Percentiles rank a stretch among this genome's conserved stretches.
phyloP scores from a whole-genome alignment of 345 rosid species.

The Gossypium herbaceum region DNA sequence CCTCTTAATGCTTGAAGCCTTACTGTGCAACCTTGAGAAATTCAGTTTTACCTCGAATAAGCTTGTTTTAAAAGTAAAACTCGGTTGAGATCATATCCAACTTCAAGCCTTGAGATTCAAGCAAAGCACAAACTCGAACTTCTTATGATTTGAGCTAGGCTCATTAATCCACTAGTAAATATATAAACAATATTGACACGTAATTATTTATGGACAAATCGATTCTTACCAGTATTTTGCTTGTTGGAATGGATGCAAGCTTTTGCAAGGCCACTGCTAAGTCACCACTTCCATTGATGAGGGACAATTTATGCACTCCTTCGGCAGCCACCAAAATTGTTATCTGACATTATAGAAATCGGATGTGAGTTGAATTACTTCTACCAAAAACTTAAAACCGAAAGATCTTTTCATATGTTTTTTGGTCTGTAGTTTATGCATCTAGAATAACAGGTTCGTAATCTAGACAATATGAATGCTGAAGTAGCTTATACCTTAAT shows the following conservation, averaged over 20 bases:
- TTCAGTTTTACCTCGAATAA: neutral
- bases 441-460: slow-evolving; percentile 4
- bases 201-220: neutral
- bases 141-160: too few species aligned
- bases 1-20: neutral
- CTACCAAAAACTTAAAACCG: neutral
- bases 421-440: neutral
- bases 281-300: slow-evolving; percentile 61
- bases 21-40: neutral
- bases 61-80: neutral
- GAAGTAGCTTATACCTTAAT: neutral
- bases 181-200: neutral
- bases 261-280: slow-evolving; percentile 76
- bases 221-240: slow-evolving; percentile 60
- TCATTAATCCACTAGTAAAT: neutral
- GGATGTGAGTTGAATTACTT: neutral
- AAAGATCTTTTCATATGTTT: neutral
- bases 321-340: slow-evolving; percentile 90
- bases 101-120: neutral
- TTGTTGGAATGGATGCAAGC: slow-evolving; percentile 69
- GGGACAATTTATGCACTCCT: slow-evolving; percentile 70
- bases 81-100: neutral
- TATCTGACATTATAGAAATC: slow-evolving; percentile 38
- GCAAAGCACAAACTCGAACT: neutral
- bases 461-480: neutral